Evolutionary conservation across 306 rosid genomes (phyloP).

Genomic region (Purshia tridentata): DNA sequence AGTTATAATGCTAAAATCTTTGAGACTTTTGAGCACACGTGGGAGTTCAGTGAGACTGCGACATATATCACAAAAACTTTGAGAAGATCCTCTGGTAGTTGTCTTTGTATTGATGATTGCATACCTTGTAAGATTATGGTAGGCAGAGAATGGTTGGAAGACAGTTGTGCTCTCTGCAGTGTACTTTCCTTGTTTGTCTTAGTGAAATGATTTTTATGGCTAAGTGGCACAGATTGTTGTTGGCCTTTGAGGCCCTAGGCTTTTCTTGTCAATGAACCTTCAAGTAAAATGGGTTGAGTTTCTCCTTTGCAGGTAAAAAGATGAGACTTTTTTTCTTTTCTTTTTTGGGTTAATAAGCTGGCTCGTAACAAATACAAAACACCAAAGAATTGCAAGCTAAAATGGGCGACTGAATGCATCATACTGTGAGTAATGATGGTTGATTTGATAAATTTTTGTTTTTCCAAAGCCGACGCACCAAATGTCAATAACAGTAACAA

Average conservation of each 20-base stretch:
- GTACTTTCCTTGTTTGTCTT: background rate
- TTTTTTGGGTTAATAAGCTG: no score
- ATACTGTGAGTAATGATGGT: no score
- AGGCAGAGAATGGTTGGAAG: no score
- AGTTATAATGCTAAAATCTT: background rate
- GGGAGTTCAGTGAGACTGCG: background rate
- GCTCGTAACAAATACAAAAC: background rate
- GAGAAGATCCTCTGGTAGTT: conserved; percentile 1
- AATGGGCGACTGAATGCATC: background rate
- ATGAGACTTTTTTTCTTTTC: no score
- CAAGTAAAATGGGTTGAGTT: background rate
- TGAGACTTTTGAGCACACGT: background rate
- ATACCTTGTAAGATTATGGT: no score
- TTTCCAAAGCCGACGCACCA: background rate
- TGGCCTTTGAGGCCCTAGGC: background rate
- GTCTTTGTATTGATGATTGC: background rate
- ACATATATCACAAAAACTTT: background rate
- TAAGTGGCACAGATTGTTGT: background rate
- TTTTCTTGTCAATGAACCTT: background rate
- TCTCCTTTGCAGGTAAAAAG: background rate
- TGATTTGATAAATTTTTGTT: background rate
- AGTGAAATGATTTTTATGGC: background rate
- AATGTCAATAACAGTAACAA: background rate
- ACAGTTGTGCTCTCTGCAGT: no score
- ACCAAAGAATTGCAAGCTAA: background rate